These are phyloP conservation scores for Canariomyces notabilis DNA, from an alignment of 2,329 filamentous ascomycete genomes.

Conservation along the genomic window DNA sequence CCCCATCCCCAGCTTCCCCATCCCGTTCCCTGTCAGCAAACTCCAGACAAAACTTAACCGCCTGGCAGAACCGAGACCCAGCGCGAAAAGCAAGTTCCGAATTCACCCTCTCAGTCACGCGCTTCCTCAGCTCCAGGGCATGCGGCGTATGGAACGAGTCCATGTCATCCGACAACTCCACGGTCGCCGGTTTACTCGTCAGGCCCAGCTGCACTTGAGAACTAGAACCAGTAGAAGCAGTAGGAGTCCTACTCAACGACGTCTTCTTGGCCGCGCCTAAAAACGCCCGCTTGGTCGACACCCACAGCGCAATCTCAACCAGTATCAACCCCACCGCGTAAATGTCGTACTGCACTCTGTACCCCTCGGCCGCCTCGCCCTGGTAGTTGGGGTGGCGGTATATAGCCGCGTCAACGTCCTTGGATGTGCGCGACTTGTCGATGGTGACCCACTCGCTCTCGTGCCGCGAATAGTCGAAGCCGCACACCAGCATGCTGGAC, in stretches of 20 bases:
- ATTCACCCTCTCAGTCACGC: conserved; percentile 1
- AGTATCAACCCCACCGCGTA: conserved; percentile 12
- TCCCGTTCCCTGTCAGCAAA: neutral
- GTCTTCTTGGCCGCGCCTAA: conserved; percentile 1
- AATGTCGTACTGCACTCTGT: conserved; percentile 7
- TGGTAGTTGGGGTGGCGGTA: conserved; percentile 11
- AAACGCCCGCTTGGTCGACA: conserved; percentile 1
- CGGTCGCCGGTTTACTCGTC: neutral
- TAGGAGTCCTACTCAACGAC: neutral
- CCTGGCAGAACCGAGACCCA: conserved; percentile 1
- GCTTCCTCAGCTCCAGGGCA: conserved; percentile 4
- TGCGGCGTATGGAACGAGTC: conserved; percentile 6
- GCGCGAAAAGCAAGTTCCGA: conserved; percentile 8
- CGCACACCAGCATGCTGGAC: neutral
- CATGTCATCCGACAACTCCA: conserved; percentile 5
- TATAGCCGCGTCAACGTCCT: neutral
- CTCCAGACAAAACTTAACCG: conserved; percentile 12
- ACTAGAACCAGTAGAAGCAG: neutral
- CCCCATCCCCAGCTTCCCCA: neutral
- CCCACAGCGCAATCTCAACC: conserved; percentile 13
- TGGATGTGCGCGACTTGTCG: conserved; percentile 3
- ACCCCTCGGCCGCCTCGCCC: conserved; percentile 13
- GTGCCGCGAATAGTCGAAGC: conserved; percentile 10
- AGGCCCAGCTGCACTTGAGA: neutral
- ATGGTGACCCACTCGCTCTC: conserved; percentile 10